phyloP scores from a whole-genome alignment of 441 rosid species.

The Corymbia calophylla region DNA sequence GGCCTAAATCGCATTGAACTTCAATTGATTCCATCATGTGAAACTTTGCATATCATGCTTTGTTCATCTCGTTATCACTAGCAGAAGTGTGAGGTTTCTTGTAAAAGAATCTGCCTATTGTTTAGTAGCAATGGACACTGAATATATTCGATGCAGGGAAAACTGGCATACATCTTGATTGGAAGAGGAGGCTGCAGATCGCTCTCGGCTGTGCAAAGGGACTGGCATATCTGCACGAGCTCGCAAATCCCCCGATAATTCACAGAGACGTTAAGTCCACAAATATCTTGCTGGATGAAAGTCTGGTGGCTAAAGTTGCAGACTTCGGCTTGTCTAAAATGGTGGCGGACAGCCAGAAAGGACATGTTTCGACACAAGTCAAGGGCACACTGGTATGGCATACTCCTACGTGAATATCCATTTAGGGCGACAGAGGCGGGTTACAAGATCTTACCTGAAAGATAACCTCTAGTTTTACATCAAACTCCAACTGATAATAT shows the following conservation, averaged over 20 bases:
- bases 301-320: neutral
- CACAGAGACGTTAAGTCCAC: neutral
- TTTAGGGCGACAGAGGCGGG: neutral
- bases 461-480: neutral
- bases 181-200: neutral
- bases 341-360: neutral
- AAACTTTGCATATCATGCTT: neutral
- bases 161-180: neutral
- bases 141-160: neutral
- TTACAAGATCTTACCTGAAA: neutral
- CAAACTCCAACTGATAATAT: neutral
- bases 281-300: neutral
- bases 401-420: neutral
- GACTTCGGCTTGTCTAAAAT: neutral
- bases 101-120: neutral
- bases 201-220: neutral
- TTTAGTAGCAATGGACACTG: neutral
- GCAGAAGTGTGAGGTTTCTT: neutral
- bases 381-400: neutral
- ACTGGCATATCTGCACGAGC: neutral
- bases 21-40: neutral
- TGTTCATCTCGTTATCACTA: neutral
- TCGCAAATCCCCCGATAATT: neutral
- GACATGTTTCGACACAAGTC: neutral
- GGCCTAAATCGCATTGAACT: neutral